Evolutionary conservation across 2,329 filamentous ascomycete species (phyloP), one percentile per base, ranked within the genome.

Genomic region (Colletotrichum salicis): DNA sequence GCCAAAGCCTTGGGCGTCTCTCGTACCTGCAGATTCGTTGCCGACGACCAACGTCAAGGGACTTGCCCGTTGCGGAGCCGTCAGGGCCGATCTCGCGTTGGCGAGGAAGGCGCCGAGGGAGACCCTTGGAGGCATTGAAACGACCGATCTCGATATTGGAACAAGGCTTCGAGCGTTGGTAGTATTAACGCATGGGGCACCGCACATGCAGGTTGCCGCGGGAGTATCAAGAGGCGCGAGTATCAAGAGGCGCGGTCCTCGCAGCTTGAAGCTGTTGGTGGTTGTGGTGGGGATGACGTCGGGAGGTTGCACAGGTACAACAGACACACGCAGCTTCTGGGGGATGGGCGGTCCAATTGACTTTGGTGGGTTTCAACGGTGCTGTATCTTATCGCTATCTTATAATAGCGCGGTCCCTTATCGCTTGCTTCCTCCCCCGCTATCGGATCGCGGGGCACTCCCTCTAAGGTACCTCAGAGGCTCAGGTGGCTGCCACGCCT

Each of bases 21-120:
- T 76, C 80, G 74, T 78, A 89, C 90, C 90, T 67, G 90, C 91
- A 27, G 91, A 91, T 79, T 93, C 91, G 74, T 93, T 93, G 54
- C 91, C 91, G 10, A 92, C 84, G 4, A 93, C 89, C 76, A 93
- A 87, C 2, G 87, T 89, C 65, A 92, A 75, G 2, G 88, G 88
- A 4, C 77, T 79, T 1, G 81, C 75, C 15, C 86, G 81, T 73
- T 87, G 84, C 5, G 83, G 83, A 5, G 82, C 80, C 2, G 81
- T 76, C 31, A 91, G 78, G 2, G 86, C 84, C 12, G 80, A 80
- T 65, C 84, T 85, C 24, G 89, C 89, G 1, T 82, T 81, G 5
- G 84, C 80, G 5, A 91, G 81, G 75, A 91, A 91, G 22, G 82
- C 79, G 41, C 81, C 78, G 45, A 91, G 79, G 0, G 88, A 86